phyloP scores from a whole-genome alignment of 768 basidiomycete species.

The Rickenella mellea region DNA sequence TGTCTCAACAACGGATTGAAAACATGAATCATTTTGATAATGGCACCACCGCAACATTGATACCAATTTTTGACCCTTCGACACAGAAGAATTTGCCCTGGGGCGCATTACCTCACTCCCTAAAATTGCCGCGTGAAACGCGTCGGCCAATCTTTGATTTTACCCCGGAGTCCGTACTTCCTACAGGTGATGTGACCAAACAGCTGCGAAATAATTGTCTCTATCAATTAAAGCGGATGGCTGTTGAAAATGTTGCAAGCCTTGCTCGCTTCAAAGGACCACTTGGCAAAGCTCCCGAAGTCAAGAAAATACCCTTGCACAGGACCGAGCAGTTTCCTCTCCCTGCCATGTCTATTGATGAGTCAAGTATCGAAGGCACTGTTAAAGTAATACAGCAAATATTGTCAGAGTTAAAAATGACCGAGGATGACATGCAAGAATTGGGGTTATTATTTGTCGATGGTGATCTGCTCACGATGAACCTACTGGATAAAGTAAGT shows the following conservation, averaged over 20 bases:
- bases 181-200: not conserved
- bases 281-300: not conserved
- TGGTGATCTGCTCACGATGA: not conserved
- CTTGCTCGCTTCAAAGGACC: not conserved
- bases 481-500: not conserved
- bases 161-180: not conserved
- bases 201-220: not conserved
- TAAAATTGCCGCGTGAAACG: not conserved
- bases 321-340: constrained; percentile 1
- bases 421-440: not conserved
- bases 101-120: not conserved
- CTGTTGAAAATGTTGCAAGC: not conserved
- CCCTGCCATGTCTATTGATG: not conserved
- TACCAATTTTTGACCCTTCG: not conserved
- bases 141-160: not conserved
- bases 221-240: not conserved
- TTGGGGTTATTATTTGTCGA: not conserved
- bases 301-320: not conserved
- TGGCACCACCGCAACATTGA: constrained; percentile 1
- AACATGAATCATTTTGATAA: not conserved
- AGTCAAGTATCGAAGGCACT: constrained; percentile 1
- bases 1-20: not conserved
- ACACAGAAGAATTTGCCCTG: not conserved
- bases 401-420: not conserved
- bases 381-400: not conserved